Evolutionary conservation across 2,329 filamentous ascomycete genomes (phyloP), one percentile per base, ranked within the genome.

Genomic region (Emmonsiellopsis sp.): DNA sequence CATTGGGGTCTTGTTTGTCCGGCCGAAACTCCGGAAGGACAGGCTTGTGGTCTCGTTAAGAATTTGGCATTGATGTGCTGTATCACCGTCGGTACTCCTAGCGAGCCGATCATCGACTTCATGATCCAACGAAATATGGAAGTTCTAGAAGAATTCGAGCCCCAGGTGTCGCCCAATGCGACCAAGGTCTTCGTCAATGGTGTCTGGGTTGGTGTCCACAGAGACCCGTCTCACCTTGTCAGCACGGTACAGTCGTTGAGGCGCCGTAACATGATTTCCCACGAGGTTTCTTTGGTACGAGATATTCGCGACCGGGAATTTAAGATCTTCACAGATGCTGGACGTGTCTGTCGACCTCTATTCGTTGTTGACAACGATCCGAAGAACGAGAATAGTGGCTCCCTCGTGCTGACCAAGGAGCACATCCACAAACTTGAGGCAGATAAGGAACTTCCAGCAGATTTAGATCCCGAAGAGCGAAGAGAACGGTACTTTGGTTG

Each of bases 111-210:
- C 62, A 83, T 92, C 40, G 88, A 95, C 62, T 98, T 95, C 74
- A 93, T 98, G 88, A 88, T 92, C 61, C 87, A 92, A 61, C 80
- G 91, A 59, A 91, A 92, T 64, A 96, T 98, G 89, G 92, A 97
- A 66, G 83, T 96, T 2, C 78, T 98, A 0, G 93, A 98, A 68
- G 93, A 98, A 68, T 98, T 96, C 63, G 88, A 93, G 66, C 87
- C 88, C 5, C 76, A 86, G 56, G 79, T 86, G 50, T 92, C 90
- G 52, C 92, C 92, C 0, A 87, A 94, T 64, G 91, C 92, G 5
- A 98, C 93, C 51, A 98, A 98, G 75, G 86, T 98, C 46, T 98
- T 98, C 64, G 87, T 98, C 62, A 97, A 98, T 65, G 93, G 93
- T 68, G 89, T 92, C 5, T 98, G 94, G 94, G 91, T 97, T 46